Conservation (phyloP, 1,139 yeast species). For the Yamadazyma diospyri region DNA sequence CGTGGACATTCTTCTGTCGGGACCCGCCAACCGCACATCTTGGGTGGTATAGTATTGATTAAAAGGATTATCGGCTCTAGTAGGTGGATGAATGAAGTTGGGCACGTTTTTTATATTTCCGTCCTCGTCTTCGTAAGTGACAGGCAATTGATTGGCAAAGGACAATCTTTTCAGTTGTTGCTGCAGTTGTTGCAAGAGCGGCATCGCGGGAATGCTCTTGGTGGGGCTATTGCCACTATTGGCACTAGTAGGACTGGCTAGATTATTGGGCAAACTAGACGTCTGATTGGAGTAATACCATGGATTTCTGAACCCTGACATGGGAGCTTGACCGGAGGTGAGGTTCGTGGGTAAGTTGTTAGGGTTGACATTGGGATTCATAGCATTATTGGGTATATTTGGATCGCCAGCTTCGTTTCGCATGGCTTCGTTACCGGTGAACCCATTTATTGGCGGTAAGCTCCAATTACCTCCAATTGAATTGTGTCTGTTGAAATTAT, state of each 20-base stretch:
- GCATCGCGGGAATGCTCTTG: slow-evolving; percentile 19
- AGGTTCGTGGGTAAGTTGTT: background rate
- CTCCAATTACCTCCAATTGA: slow-evolving; percentile 44
- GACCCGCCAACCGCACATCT: slow-evolving; percentile 25
- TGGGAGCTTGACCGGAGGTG: slow-evolving; percentile 6
- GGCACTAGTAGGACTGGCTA: slow-evolving; percentile 17
- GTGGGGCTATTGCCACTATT: slow-evolving; percentile 21
- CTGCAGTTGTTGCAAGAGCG: slow-evolving; percentile 20
- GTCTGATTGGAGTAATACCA: slow-evolving; percentile 35
- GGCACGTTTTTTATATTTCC: slow-evolving; percentile 15
- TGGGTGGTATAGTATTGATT: slow-evolving; percentile 42
- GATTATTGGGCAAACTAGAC: slow-evolving; percentile 20
- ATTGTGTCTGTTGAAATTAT: slow-evolving; percentile 26
- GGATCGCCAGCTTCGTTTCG: background rate
- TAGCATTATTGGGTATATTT: background rate
- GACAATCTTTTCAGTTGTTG: slow-evolving; percentile 34
- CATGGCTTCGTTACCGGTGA: slow-evolving; percentile 6
- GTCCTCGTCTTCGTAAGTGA: slow-evolving; percentile 46
- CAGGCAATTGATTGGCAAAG: slow-evolving; percentile 47
- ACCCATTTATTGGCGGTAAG: slow-evolving; percentile 14
- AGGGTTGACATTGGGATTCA: background rate
- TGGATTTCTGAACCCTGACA: slow-evolving; percentile 43
- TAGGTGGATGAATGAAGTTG: slow-evolving; percentile 43
- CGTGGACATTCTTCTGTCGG: slow-evolving; percentile 43
- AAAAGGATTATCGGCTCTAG: slow-evolving; percentile 48